Percentiles rank a stretch among this genome's conserved stretches.
These are phyloP conservation scores for Grosmannia serpens DNA, from an alignment of 2,329 filamentous ascomycete species.

Conservation along the genomic window DNA sequence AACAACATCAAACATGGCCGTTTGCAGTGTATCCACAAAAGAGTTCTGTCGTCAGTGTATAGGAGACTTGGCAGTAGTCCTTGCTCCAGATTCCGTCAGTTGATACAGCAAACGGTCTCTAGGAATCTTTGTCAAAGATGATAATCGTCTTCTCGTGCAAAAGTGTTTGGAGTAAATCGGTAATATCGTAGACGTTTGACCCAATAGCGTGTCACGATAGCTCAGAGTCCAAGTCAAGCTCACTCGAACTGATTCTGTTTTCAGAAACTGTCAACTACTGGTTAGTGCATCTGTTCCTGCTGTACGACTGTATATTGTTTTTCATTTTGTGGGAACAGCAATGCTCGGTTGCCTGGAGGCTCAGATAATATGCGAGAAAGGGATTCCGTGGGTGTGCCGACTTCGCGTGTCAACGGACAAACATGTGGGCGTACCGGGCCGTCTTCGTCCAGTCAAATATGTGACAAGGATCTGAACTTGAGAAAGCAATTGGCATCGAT, in stretches of 20 bases:
- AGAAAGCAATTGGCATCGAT: not conserved
- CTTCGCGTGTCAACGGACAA: not conserved
- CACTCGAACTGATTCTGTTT: not conserved
- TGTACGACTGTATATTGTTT: not conserved
- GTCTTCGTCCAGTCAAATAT: not conserved
- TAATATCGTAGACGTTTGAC: not conserved
- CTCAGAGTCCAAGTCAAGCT: not conserved
- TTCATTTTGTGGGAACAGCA: not conserved
- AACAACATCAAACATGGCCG: conserved; percentile 45
- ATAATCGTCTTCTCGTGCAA: not conserved
- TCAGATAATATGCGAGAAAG: not conserved
- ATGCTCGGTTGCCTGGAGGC: not conserved
- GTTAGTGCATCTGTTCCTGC: not conserved
- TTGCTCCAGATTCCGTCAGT: not conserved
- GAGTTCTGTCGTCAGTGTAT: not conserved
- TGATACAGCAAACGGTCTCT: not conserved
- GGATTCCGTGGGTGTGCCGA: not conserved
- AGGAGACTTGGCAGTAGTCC: not conserved
- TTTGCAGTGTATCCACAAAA: not conserved
- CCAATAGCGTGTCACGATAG: not conserved
- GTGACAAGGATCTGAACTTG: not conserved
- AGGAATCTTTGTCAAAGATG: not conserved
- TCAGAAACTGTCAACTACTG: not conserved
- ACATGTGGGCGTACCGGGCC: not conserved
- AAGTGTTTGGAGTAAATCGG: not conserved